A percentile compares a stretch with the other conserved stretches of the same genome.
Evolutionary conservation across 352 stramenopile species (phyloP).

Genomic region (Pythium periplocum): DNA sequence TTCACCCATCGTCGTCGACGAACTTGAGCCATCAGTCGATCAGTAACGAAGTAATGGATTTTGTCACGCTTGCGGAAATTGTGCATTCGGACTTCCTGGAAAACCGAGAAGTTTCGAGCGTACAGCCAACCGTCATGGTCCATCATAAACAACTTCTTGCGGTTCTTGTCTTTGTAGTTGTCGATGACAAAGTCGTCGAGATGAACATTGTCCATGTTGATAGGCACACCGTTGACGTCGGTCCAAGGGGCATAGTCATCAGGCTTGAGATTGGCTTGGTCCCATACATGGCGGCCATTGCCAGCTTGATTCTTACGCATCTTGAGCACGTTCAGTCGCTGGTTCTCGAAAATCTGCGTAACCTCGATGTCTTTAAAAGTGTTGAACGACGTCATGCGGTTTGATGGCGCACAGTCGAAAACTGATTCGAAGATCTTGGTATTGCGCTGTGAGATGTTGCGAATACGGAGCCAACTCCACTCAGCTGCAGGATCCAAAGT

Average conservation of each 20-base stretch:
- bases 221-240: slow-evolving; percentile 80
- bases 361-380: slow-evolving; percentile 76
- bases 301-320: slow-evolving; percentile 19
- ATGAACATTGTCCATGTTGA: slow-evolving; percentile 70
- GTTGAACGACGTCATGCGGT: slow-evolving; percentile 70
- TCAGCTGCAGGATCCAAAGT: slow-evolving; percentile 54
- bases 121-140: slow-evolving; percentile 86
- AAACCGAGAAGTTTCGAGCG: slow-evolving; percentile 83
- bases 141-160: slow-evolving; percentile 79
- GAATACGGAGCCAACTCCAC: slow-evolving; percentile 61
- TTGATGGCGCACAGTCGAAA: slow-evolving; percentile 81
- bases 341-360: slow-evolving; percentile 85
- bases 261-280: slow-evolving; percentile 70
- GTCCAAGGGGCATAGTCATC: slow-evolving; percentile 83
- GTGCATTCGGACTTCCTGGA: slow-evolving; percentile 78
- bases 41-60: slow-evolving; percentile 81
- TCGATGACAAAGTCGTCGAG: slow-evolving; percentile 77
- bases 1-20: slow-evolving; percentile 75
- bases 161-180: slow-evolving; percentile 68
- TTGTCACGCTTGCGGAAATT: slow-evolving; percentile 79
- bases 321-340: slow-evolving; percentile 80
- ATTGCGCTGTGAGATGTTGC: slow-evolving; percentile 49
- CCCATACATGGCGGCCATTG: slow-evolving; percentile 56
- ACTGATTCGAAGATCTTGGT: slow-evolving; percentile 77
- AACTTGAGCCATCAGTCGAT: slow-evolving; percentile 80